A percentile compares a stretch with the other conserved stretches of the same genome.
Conservation (phyloP, 1,139 yeast genomes). For the Suhomyces anneliseae region DNA sequence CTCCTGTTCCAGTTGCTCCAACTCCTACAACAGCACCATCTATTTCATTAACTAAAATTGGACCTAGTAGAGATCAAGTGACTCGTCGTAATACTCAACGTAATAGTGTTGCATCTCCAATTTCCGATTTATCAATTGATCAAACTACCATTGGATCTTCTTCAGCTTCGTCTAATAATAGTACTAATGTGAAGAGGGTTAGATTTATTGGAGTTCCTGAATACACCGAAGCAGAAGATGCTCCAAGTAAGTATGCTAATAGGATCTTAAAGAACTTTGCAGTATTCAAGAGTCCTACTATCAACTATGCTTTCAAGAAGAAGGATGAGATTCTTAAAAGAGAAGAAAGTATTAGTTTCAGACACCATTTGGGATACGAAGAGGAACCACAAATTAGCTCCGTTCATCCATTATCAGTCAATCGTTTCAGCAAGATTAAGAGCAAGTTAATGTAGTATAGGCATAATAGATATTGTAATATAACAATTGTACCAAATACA, state of each 20-base stretch:
- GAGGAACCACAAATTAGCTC: conserved; percentile 3
- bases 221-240: conserved; percentile 55
- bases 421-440: conserved; percentile 14
- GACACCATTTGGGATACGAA: conserved; percentile 27
- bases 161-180: conserved; percentile 12
- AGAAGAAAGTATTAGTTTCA: conserved; percentile 56
- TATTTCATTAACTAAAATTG: conserved; percentile 3
- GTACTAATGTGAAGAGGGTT: conserved; percentile 37
- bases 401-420: conserved; percentile 2
- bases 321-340: conserved; percentile 48
- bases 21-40: background rate
- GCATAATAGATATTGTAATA: background rate
- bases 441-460: conserved; percentile 11
- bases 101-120: conserved; percentile 25
- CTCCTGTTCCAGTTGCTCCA: background rate
- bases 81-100: conserved; percentile 36
- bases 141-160: conserved; percentile 9
- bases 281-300: conserved; percentile 31
- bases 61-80: conserved; percentile 29
- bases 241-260: conserved; percentile 49
- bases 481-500: background rate
- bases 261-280: conserved; percentile 50
- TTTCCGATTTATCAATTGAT: conserved; percentile 7
- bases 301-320: conserved; percentile 24
- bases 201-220: conserved; percentile 55